Evolutionary conservation across 208 protist species (phyloP), one percentile per base, ranked within the genome.

Genomic region (Zelonia costaricensis): DNA sequence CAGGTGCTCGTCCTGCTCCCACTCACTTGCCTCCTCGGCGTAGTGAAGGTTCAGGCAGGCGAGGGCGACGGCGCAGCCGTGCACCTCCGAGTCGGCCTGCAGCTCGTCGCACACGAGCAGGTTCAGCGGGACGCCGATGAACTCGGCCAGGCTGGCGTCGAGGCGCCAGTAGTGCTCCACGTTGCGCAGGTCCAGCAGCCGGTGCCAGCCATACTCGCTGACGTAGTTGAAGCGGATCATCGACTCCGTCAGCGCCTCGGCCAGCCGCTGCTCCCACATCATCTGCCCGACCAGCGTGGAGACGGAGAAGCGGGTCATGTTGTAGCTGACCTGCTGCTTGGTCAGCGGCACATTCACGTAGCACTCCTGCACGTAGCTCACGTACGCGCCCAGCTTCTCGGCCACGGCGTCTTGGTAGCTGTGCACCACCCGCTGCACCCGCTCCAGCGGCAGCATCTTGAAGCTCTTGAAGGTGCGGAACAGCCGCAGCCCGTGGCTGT

Each of bases 21-120:
- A 95, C 45, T 83, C 76, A 9, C 40, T 20, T 44, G 83, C 69
- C 45, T 92, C 85, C 35, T 95, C 84, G 20, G 78, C 62, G 74
- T 89, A 89, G 49, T 93, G 70, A 22, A 89, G 53, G 30, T 80
- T 63, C 51, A 97, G 71, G 47, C 87, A 97, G 22, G 82, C 85
- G 8, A 97, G 62, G 13, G 88, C 88, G n/a, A 90, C 88, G 12
- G 88, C 92, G 36, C 79, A 89, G 20, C 92, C 92, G 38, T 85
- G 82, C 42, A 91, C 77, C 60, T 89, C 81, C 15, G 82, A 92
- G 43, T 85, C 78, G 12, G 51, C 57, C 18, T 56, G 52, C 56
- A 95, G 58, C 48, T 80, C 74, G 20, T 67, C 58, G 36, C 71
- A 78, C 4, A 82, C 66, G 23, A 70, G 62, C 23, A 70, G 69